These are phyloP conservation scores for Backusella tarrabulga DNA, from an alignment of 192 early-diverging fungal species.

Conservation along the genomic window DNA sequence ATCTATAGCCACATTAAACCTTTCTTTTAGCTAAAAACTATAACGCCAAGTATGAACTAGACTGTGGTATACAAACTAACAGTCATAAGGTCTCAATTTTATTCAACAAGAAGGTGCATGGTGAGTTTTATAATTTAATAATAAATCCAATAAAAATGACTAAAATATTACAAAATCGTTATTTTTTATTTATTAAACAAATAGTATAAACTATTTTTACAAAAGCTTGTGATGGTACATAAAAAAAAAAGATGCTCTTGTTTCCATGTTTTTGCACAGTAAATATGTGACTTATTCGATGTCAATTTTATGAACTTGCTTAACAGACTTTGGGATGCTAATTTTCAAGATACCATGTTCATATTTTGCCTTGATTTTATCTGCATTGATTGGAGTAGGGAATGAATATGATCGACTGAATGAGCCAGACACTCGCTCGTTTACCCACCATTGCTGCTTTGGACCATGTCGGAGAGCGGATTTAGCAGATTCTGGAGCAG, in stretches of 20 bases:
- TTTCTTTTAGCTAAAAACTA: too few relatives aligned
- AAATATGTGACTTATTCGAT: slow-evolving; percentile 7
- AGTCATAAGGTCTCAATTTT: too few relatives aligned
- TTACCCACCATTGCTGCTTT: slow-evolving; percentile 20
- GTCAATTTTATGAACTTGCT: slow-evolving; percentile 7
- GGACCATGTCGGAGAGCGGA: neutral
- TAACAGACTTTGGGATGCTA: slow-evolving; percentile 15
- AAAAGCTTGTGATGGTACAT: too few relatives aligned
- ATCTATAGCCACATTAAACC: too few relatives aligned
- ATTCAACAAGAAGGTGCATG: too few relatives aligned
- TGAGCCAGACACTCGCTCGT: slow-evolving; percentile 20
- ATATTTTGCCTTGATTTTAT: slow-evolving; percentile 26
- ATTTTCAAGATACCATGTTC: slow-evolving; percentile 25
- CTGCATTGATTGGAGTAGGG: slow-evolving; percentile 11
- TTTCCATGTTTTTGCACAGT: neutral
- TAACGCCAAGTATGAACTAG: too few relatives aligned
- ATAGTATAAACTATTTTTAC: neutral
- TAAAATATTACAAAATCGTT: too few relatives aligned
- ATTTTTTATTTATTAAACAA: too few relatives aligned
- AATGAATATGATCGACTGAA: slow-evolving; percentile 25
- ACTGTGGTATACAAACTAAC: too few relatives aligned
- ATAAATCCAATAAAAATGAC: too few relatives aligned
- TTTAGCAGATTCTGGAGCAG: neutral
- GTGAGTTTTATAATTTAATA: too few relatives aligned
- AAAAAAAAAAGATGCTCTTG: neutral